Percentiles rank a stretch among this genome's conserved stretches.
phyloP scores from a whole-genome alignment of 306 rosid species.

The Cucurbita moschata region DNA sequence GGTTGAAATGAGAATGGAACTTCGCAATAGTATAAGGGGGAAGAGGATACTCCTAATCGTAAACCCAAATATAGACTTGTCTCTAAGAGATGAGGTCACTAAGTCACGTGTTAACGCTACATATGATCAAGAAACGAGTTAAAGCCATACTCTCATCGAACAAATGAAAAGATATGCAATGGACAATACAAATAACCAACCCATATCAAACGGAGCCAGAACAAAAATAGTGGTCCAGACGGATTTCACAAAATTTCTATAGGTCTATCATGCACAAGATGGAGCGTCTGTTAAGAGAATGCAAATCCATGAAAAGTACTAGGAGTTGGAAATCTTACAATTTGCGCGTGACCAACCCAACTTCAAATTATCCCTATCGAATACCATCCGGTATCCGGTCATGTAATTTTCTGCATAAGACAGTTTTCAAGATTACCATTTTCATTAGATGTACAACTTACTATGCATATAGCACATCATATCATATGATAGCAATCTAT shows the following conservation, averaged over 20 bases:
- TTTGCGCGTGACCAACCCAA: constrained; percentile 74
- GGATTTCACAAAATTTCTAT: background rate
- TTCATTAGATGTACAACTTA: background rate
- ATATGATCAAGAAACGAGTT: background rate
- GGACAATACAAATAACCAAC: background rate
- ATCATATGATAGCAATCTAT: background rate
- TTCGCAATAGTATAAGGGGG: background rate
- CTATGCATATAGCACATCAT: background rate
- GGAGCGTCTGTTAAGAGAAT: background rate
- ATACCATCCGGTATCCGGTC: constrained; percentile 75
- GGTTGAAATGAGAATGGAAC: background rate
- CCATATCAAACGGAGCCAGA: background rate
- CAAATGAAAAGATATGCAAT: background rate
- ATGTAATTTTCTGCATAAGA: constrained; percentile 72
- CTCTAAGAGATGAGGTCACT: no score
- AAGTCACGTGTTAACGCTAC: background rate
- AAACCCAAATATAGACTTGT: no score
- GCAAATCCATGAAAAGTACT: background rate
- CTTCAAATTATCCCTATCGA: constrained; percentile 66
- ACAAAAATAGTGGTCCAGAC: background rate
- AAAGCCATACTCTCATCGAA: background rate
- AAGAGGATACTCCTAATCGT: no score
- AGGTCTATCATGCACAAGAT: background rate
- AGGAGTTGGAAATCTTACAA: constrained; percentile 45
- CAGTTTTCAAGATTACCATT: background rate